These are phyloP conservation scores for Biscutella laevigata DNA, from an alignment of 441 rosid genomes.

Conservation along the genomic window DNA sequence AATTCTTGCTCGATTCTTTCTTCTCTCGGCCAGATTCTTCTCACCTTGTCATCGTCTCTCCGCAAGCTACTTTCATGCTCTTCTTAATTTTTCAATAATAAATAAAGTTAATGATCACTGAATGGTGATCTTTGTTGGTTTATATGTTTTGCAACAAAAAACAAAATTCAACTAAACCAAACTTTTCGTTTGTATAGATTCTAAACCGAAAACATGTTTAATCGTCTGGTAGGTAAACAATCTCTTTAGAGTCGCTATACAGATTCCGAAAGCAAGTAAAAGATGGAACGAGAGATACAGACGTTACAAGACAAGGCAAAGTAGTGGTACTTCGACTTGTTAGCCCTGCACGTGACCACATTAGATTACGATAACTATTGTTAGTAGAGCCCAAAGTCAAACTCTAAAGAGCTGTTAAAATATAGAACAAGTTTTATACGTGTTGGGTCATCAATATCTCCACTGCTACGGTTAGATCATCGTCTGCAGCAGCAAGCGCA, in stretches of 20 bases:
- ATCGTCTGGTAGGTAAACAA: constrained; percentile 6
- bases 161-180: background rate
- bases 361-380: background rate
- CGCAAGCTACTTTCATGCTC: no score
- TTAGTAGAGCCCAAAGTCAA: background rate
- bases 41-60: no score
- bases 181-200: constrained; percentile 12
- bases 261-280: constrained; percentile 15
- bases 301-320: constrained; percentile 9
- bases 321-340: constrained; percentile 1
- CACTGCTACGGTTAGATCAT: constrained; percentile 77
- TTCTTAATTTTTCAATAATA: no score
- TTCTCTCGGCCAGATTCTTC: no score
- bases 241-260: constrained; percentile 14
- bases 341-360: constrained; percentile 21
- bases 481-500: constrained; percentile 87
- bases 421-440: constrained; percentile 29
- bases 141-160: background rate
- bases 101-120: no score
- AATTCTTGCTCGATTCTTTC: no score
- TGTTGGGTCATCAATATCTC: constrained; percentile 94
- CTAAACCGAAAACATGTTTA: constrained; percentile 8
- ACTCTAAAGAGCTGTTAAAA: background rate
- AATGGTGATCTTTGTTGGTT: no score
- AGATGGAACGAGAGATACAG: background rate